A percentile compares a stretch with the other conserved stretches of the same genome.
Conservation (phyloP, 2,329 filamentous ascomycete species). For the Calonectria pteridis region DNA sequence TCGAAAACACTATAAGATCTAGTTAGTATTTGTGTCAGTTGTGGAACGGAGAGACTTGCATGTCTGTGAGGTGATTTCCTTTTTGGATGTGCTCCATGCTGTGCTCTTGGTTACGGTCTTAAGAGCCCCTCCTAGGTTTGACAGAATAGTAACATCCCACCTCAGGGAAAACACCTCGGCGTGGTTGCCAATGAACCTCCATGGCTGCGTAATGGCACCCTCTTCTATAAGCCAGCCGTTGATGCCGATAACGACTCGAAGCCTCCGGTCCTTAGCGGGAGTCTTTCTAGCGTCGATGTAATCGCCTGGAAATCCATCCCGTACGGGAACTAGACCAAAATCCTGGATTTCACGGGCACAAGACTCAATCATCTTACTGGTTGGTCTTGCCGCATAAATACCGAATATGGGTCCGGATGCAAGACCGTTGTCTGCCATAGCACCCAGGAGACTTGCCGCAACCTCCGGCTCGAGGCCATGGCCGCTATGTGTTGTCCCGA, state of each 20-base stretch:
- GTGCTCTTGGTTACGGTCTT: conserved; percentile 81
- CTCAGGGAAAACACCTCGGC: conserved; percentile 86
- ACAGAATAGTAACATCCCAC: conserved; percentile 84
- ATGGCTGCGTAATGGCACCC: conserved; percentile 77
- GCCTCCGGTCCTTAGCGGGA: conserved; percentile 70
- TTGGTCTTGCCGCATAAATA: conserved; percentile 88
- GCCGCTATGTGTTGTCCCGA: conserved; percentile 84
- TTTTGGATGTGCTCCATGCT: conserved; percentile 80
- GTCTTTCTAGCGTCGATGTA: conserved; percentile 64
- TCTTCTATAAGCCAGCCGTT: conserved; percentile 84
- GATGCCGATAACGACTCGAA: conserved; percentile 86
- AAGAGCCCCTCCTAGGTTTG: conserved; percentile 83
- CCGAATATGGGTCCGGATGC: conserved; percentile 90
- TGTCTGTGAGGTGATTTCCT: conserved; percentile 59
- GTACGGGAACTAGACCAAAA: conserved; percentile 85
- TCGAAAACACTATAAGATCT: conserved; percentile 60
- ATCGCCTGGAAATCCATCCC: conserved; percentile 57
- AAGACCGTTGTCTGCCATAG: conserved; percentile 82
- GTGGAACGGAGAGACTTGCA: conserved; percentile 53
- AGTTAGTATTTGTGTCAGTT: neutral
- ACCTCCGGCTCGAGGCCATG: conserved; percentile 79
- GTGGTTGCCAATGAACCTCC: conserved; percentile 79
- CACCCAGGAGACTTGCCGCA: conserved; percentile 83
- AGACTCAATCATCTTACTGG: conserved; percentile 87
- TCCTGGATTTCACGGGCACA: conserved; percentile 89